phyloP scores from a whole-genome alignment of 495 filamentous ascomycete species.

The Neurospora sp. region DNA sequence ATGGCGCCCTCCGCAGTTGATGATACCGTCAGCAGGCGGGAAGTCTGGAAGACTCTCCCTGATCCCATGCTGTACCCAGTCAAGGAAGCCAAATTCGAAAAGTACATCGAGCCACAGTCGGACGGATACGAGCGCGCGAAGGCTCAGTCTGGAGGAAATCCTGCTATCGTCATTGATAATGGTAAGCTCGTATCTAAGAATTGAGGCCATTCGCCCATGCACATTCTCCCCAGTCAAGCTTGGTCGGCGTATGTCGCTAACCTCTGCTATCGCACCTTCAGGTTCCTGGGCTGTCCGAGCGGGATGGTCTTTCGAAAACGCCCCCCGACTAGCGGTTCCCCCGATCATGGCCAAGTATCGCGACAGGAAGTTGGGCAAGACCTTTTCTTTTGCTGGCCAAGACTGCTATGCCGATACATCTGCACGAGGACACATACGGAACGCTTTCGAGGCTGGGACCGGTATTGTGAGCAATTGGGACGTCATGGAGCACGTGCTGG shows the following conservation, averaged over 20 bases:
- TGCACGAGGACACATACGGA: slow-evolving; percentile 77
- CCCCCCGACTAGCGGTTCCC: slow-evolving; percentile 67
- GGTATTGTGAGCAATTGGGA: slow-evolving; percentile 96
- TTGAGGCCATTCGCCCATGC: neutral
- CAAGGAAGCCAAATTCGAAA: slow-evolving; percentile 70
- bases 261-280: slow-evolving; percentile 21
- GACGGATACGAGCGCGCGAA: slow-evolving; percentile 58
- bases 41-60: slow-evolving; percentile 32
- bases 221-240: neutral
- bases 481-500: slow-evolving; percentile 83
- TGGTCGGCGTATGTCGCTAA: neutral
- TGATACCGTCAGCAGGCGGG: slow-evolving; percentile 21
- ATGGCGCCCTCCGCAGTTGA: slow-evolving; percentile 39
- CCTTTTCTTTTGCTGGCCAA: slow-evolving; percentile 79
- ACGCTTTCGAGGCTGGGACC: slow-evolving; percentile 81
- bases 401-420: slow-evolving; percentile 93
- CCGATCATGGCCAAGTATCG: slow-evolving; percentile 90
- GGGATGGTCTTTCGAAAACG: slow-evolving; percentile 84
- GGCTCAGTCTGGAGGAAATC: slow-evolving; percentile 30
- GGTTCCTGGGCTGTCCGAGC: slow-evolving; percentile 83
- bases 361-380: slow-evolving; percentile 82
- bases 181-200: slow-evolving; percentile 40
- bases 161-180: slow-evolving; percentile 96
- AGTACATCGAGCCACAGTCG: slow-evolving; percentile 54
- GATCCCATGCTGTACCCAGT: slow-evolving; percentile 39